Conservation (phyloP, 169 alveolate genomes). For the Plasmodium sp. region DNA sequence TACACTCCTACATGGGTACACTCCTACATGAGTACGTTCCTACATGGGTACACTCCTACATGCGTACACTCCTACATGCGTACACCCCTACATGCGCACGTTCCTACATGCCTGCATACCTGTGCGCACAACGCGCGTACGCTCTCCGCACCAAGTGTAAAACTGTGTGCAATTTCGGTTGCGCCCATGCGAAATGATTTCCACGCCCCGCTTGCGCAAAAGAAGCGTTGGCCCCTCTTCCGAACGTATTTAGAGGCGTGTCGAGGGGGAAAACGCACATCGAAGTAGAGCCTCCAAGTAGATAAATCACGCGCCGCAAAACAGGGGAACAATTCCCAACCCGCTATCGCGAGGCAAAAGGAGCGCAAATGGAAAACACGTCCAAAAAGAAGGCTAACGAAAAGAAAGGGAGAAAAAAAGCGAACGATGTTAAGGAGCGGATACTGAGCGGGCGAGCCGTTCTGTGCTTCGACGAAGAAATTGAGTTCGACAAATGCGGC, state of each 20-base stretch:
- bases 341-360: not conserved
- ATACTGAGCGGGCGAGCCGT: conserved; percentile 25
- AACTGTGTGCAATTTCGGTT: not conserved
- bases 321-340: not conserved
- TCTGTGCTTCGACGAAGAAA: conserved; percentile 62
- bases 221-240: not conserved
- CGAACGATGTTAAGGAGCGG: conserved; percentile 35
- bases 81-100: too few species aligned
- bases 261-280: not conserved
- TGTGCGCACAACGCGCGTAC: not conserved
- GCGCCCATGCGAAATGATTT: not conserved
- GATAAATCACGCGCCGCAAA: not conserved
- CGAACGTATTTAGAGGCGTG: not conserved
- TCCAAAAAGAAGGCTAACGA: conserved; percentile 4
- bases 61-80: too few species aligned
- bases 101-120: not conserved
- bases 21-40: not conserved
- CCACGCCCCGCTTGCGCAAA: not conserved
- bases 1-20: too few species aligned
- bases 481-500: conserved; percentile 56
- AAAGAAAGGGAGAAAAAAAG: conserved; percentile 2
- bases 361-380: conserved; percentile 40
- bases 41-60: too few species aligned
- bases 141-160: not conserved
- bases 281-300: not conserved